These are phyloP conservation scores for Ophiorrhiza pumila DNA, from an alignment of 257 asterid genomes.

Conservation along the genomic window DNA sequence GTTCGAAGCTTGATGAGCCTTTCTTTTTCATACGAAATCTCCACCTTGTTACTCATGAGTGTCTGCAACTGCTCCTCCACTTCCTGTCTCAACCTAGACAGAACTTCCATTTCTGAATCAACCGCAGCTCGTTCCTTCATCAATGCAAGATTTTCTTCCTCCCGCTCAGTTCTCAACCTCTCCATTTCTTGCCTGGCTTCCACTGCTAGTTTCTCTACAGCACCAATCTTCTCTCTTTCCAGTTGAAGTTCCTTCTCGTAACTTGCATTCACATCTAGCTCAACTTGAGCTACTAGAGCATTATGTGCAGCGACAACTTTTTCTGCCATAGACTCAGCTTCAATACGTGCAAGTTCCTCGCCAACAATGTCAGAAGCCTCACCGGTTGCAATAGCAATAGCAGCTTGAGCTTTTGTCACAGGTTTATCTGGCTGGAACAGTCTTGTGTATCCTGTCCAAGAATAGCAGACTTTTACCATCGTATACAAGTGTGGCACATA, in stretches of 20 bases:
- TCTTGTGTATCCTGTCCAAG: slow-evolving; percentile 78
- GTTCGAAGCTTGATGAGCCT: slow-evolving; percentile 70
- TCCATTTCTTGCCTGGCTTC: slow-evolving; percentile 76
- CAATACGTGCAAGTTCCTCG: slow-evolving; percentile 95
- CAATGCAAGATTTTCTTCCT: slow-evolving; percentile 68
- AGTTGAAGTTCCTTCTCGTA: slow-evolving; percentile 63
- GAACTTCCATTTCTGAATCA: slow-evolving; percentile 88
- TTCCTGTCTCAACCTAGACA: slow-evolving; percentile 74
- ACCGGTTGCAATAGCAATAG: slow-evolving; percentile 86
- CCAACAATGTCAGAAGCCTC: slow-evolving; percentile 75
- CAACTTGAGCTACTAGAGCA: slow-evolving; percentile 86
- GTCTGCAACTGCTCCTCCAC: slow-evolving; percentile 82
- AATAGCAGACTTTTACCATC: slow-evolving; percentile 9
- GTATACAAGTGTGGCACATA: slow-evolving; percentile 13
- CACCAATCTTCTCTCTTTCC: slow-evolving; percentile 74
- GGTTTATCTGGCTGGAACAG: slow-evolving; percentile 98
- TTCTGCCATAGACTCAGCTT: slow-evolving; percentile 97
- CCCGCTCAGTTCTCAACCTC: slow-evolving; percentile 68
- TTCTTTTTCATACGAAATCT: slow-evolving; percentile 85
- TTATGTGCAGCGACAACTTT: slow-evolving; percentile 93
- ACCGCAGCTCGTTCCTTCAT: slow-evolving; percentile 82
- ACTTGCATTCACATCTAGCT: slow-evolving; percentile 76
- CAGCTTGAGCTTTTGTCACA: slow-evolving; percentile 97
- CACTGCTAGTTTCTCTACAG: slow-evolving; percentile 76
- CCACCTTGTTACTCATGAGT: slow-evolving; percentile 63